phyloP scores from a whole-genome alignment of 176 grass and related monocot genomes.

The Phoenix roebelenii region DNA sequence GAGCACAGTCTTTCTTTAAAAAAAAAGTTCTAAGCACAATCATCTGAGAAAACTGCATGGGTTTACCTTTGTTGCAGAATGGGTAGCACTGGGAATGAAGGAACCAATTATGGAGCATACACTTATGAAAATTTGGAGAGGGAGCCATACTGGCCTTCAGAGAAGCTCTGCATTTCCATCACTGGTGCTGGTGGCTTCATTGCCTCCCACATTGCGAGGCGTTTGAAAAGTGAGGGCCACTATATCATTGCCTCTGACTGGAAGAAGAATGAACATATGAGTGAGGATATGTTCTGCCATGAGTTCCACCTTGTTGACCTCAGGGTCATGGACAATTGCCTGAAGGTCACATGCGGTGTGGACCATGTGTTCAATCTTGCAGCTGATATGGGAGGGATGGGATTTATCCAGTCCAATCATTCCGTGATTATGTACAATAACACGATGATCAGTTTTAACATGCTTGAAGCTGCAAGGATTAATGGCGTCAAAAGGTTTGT shows the following conservation, averaged over 20 bases:
- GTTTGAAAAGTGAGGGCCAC: background rate
- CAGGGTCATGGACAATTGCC: constrained; percentile 11
- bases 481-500: constrained; percentile 12
- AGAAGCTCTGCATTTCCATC: background rate
- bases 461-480: constrained; percentile 10
- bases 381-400: constrained; percentile 14
- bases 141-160: constrained; percentile 1
- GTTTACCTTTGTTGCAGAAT: background rate
- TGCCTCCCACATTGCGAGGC: constrained; percentile 6
- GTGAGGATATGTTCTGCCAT: constrained; percentile 6
- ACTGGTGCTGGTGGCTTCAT: constrained; percentile 7
- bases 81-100: background rate
- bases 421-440: constrained; percentile 12
- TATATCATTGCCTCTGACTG: constrained; percentile 4
- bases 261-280: constrained; percentile 12
- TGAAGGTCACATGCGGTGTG: constrained; percentile 1
- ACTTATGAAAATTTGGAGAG: constrained; percentile 1
- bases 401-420: constrained; percentile 14
- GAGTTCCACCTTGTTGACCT: constrained; percentile 9
- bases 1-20: too few species aligned
- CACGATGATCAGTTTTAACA: constrained; percentile 16
- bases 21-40: too few species aligned
- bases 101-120: background rate
- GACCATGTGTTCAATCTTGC: constrained; percentile 13
- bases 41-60: too few species aligned